Base-by-base conservation (phyloP, 1,284 basidiomycete genomes). In the Trichosporon coremiiforme region DNA sequence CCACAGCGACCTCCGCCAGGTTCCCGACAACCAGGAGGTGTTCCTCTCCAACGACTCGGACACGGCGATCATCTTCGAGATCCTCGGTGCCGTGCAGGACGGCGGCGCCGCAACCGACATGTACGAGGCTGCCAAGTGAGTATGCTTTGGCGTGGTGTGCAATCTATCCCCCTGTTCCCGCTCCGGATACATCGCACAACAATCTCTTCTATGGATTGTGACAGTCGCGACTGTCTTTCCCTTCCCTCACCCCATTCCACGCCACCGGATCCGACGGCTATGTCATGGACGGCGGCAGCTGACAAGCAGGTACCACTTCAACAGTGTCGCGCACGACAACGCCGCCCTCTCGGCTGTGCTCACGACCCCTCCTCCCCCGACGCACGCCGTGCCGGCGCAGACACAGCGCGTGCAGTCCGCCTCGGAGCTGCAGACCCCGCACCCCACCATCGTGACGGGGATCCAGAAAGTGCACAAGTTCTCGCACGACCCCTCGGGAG, bases 21-120 rank as follows among this genome's bases (percentile, higher is more conserved):
- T 99, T 12, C 96, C 97, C n/a, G 92, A 99, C 81, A 95, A 89
- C 13, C 96, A 99, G 83, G 97, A 99, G 81, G 95, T 98, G 60
- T 92, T 94, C 80, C 83, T 98, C 50, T 90, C 90, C 65, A 87
- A 88, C 2, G 83, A 89, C 66, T 89, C 89, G 6, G 87, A 88
- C 71, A 85, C 91, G 73, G 94, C 91, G 77, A 87, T 95, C 71
- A 89, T 99, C 69, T 82, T 98, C 29, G 97, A 99, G 80, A 88
- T 98, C 20, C 85, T 99, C 8, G 84, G 93, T 82, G 91, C 95
- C 63, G 88, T 89, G 47, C 85, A 86, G 45, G 79, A 85, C 38
- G 86, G 89, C 64, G 82, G 47, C 15, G 79, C 80, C 1, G 74
- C 71, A 29, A 72, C 82, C 25, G 82, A 85, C 41, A 72, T 83